phyloP scores from a whole-genome alignment of 2,329 filamentous ascomycete genomes.

The Sporothrix dimorphospora region DNA sequence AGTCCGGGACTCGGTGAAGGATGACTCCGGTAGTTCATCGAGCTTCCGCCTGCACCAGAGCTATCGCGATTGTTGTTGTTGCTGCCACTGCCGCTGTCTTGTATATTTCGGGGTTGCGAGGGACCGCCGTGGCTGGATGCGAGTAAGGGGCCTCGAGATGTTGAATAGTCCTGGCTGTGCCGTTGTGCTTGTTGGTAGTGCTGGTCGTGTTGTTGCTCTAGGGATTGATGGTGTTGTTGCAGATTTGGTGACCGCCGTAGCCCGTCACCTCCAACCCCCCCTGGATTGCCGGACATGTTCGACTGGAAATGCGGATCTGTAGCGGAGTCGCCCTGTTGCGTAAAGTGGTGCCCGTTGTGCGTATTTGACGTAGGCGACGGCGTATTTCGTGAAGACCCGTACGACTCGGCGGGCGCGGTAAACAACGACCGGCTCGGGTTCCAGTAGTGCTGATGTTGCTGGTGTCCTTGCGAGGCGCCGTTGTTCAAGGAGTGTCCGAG shows the following conservation, averaged over 20 bases:
- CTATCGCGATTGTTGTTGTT: not conserved
- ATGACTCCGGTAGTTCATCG: conserved; percentile 25
- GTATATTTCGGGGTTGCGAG: not conserved
- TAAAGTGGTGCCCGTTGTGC: conserved; percentile 13
- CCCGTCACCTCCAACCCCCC: conserved; percentile 8
- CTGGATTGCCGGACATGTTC: conserved; percentile 23
- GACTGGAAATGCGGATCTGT: conserved; percentile 15
- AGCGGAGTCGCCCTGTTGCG: not conserved
- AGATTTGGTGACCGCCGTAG: conserved; percentile 6
- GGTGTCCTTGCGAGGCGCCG: not conserved
- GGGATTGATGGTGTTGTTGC: not conserved
- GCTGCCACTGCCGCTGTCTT: conserved; percentile 6
- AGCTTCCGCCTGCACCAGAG: not conserved
- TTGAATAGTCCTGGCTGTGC: conserved; percentile 6
- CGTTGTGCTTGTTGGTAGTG: conserved; percentile 19
- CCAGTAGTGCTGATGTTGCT: conserved; percentile 23
- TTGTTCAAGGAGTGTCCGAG: not conserved
- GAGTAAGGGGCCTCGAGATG: not conserved
- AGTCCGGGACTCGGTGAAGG: conserved; percentile 17
- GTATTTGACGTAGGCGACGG: conserved; percentile 25
- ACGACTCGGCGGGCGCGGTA: conserved; percentile 7
- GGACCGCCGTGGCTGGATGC: not conserved
- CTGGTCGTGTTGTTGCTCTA: conserved; percentile 14
- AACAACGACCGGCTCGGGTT: conserved; percentile 26
- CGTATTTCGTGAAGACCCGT: conserved; percentile 25